These are phyloP conservation scores for Solanum infundibuliforme DNA, from an alignment of 257 asterid species.

Conservation along the genomic window DNA sequence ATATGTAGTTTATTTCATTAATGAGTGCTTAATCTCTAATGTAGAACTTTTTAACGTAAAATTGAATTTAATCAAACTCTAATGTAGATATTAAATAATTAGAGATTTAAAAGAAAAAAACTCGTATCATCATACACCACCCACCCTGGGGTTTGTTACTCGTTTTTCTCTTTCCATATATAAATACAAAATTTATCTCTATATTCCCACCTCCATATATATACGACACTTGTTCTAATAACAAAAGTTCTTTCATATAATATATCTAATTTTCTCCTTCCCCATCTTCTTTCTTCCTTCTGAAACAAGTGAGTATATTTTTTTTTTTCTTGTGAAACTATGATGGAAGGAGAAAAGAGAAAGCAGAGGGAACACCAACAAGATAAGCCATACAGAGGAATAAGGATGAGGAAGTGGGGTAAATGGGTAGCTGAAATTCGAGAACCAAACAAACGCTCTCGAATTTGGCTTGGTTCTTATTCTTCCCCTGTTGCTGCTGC, in stretches of 20 bases:
- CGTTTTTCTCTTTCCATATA: neutral
- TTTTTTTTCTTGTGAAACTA: neutral
- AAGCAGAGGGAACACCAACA: slow-evolving; percentile 31
- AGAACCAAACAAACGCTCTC: slow-evolving; percentile 74
- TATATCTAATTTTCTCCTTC: slow-evolving; percentile 3
- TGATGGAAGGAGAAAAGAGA: slow-evolving; percentile 39
- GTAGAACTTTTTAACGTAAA: fast-evolving
- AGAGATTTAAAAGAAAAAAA: too few species aligned
- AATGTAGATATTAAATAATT: fast-evolving
- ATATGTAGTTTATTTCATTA: too few species aligned
- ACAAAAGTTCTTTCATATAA: slow-evolving; percentile 11
- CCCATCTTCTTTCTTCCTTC: neutral
- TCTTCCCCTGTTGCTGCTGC: slow-evolving; percentile 88
- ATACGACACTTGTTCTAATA: slow-evolving; percentile 9
- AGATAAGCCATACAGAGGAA: slow-evolving; percentile 69
- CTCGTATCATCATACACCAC: neutral
- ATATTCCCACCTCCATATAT: slow-evolving; percentile 31
- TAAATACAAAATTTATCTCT: neutral
- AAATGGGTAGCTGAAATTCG: slow-evolving; percentile 94
- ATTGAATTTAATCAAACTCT: fast-evolving
- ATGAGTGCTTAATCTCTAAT: fast-evolving
- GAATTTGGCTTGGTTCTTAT: slow-evolving; percentile 89
- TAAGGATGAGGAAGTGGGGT: slow-evolving; percentile 96
- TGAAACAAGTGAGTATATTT: neutral
- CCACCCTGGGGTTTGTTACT: neutral